Evolutionary conservation across 2,329 filamentous ascomycete genomes (phyloP).

Genomic region (Drechslerella coelobrocha): DNA sequence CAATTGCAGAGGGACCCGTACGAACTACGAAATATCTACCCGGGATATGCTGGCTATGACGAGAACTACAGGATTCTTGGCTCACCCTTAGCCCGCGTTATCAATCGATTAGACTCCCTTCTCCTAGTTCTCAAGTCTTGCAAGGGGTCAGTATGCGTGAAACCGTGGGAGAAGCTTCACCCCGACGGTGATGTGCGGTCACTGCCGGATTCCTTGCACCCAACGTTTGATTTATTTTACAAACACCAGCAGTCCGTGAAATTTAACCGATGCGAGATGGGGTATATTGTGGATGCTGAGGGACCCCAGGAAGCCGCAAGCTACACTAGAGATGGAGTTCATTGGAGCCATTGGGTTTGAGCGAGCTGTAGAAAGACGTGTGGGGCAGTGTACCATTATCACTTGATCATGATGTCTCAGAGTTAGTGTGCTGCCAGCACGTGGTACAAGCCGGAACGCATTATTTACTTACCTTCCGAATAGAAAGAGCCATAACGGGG

Average conservation of each 20-base stretch:
- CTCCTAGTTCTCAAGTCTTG: constrained; percentile 69
- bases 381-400: no score
- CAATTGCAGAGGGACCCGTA: constrained; percentile 63
- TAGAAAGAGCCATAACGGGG: no score
- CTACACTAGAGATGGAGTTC: constrained; percentile 35
- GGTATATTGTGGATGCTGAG: constrained; percentile 66
- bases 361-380: no score
- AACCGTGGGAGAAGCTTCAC: constrained; percentile 67
- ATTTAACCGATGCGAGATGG: constrained; percentile 65
- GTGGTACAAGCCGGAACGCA: no score
- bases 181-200: constrained; percentile 64
- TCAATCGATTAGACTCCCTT: constrained; percentile 66
- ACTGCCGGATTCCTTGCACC: constrained; percentile 63
- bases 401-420: no score
- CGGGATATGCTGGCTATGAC: constrained; percentile 51
- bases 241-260: constrained; percentile 62
- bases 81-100: constrained; percentile 58
- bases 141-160: constrained; percentile 63
- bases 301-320: constrained; percentile 60
- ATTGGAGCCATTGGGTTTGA: constrained; percentile 46
- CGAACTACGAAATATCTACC: constrained; percentile 62
- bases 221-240: constrained; percentile 65
- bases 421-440: neutral
- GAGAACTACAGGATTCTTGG: constrained; percentile 56
- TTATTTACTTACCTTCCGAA: no score